phyloP scores from a whole-genome alignment of 2,329 filamentous ascomycete genomes.

The Ophiocordyceps camponoti-rufipedis region DNA sequence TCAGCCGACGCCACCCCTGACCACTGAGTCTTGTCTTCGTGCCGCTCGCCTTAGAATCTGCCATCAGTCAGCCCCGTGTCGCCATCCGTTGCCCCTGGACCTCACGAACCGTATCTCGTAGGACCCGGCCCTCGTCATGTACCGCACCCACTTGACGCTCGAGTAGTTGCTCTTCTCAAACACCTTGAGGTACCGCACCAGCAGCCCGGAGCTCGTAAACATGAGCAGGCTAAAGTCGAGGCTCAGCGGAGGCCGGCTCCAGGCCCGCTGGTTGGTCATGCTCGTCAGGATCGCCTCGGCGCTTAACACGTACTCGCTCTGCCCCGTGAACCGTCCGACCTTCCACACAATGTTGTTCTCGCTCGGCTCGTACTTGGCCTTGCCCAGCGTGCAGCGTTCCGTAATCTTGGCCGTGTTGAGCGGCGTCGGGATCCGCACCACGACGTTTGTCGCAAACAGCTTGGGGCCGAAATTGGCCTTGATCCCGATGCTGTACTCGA shows the following conservation, averaged over 20 bases:
- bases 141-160: constrained; percentile 96
- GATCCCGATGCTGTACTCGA: constrained; percentile 96
- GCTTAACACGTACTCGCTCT: constrained; percentile 86
- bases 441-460: constrained; percentile 90
- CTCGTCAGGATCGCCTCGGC: constrained; percentile 85
- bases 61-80: constrained; percentile 4
- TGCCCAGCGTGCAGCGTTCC: constrained; percentile 84
- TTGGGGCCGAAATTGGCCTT: constrained; percentile 94
- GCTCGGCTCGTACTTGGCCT: constrained; percentile 94
- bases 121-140: constrained; percentile 95
- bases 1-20: not conserved
- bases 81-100: constrained; percentile 11
- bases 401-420: constrained; percentile 91
- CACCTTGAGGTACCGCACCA: constrained; percentile 92
- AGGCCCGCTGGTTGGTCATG: constrained; percentile 97
- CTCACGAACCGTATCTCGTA: constrained; percentile 82
- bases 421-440: constrained; percentile 85
- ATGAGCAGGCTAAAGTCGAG: constrained; percentile 88
- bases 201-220: constrained; percentile 87
- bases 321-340: constrained; percentile 95
- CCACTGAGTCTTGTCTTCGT: not conserved
- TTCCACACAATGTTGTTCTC: constrained; percentile 99
- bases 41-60: not conserved
- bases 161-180: constrained; percentile 99
- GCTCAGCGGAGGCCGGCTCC: constrained; percentile 83